These are phyloP conservation scores for Crithidia acanthocephali DNA, from an alignment of 208 protist species.

Conservation along the genomic window DNA sequence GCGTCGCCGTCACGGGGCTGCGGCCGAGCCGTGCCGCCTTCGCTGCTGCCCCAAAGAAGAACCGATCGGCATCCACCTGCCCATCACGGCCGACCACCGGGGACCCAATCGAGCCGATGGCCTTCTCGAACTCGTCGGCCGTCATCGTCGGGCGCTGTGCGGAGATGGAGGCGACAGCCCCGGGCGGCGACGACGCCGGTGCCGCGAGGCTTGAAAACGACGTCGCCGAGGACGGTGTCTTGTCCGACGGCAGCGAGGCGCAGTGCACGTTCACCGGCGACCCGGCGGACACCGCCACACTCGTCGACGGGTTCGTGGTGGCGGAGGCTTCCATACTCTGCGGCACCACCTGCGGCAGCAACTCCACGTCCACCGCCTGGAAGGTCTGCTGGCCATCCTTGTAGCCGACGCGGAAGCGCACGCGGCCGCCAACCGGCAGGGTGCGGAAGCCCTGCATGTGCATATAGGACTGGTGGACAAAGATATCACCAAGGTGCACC, in stretches of 20 bases:
- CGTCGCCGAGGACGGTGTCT: no score
- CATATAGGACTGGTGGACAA: conserved; percentile 74
- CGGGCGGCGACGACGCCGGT: no score
- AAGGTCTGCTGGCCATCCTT: conserved; percentile 46
- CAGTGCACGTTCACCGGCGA: no score
- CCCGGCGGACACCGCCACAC: not conserved
- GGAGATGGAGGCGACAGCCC: no score
- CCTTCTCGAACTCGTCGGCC: not conserved
- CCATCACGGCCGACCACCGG: not conserved
- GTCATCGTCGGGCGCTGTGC: not conserved
- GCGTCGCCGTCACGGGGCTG: not conserved
- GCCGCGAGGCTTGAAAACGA: no score
- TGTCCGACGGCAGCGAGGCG: no score
- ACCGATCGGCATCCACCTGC: not conserved
- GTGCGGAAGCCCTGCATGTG: conserved; percentile 64
- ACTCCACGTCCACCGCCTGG: conserved; percentile 58
- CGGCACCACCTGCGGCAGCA: conserved; percentile 34
- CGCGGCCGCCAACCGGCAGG: conserved; percentile 51
- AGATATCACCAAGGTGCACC: conserved; percentile 56
- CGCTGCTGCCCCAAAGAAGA: not conserved
- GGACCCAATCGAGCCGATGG: not conserved
- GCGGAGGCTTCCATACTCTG: not conserved
- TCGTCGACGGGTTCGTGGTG: not conserved
- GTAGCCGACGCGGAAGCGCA: conserved; percentile 60
- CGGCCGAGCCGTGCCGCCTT: not conserved